Conservation (phyloP, 192 early-diverging fungal genomes). For the Coemansia sp. region DNA sequence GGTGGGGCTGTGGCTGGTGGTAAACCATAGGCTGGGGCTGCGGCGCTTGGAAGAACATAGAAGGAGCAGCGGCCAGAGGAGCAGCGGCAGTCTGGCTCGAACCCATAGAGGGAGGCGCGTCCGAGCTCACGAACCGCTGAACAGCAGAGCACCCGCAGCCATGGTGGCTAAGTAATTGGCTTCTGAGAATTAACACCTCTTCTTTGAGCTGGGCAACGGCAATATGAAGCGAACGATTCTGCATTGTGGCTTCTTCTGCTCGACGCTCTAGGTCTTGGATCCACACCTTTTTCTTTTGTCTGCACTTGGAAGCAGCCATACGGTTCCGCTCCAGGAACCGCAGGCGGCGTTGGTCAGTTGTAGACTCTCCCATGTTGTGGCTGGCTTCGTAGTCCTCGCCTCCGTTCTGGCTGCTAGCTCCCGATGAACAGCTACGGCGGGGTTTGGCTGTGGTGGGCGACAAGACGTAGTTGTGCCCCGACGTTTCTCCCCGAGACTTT, state of each 20-base stretch:
- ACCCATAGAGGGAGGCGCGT: slow-evolving; percentile 4
- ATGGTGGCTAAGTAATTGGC: slow-evolving; percentile 54
- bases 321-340: slow-evolving; percentile 89
- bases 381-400: slow-evolving; percentile 11
- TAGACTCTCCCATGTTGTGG: slow-evolving; percentile 46
- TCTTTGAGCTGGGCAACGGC: slow-evolving; percentile 50
- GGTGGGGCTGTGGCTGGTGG: slow-evolving; percentile 12
- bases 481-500: slow-evolving; percentile 2
- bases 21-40: slow-evolving; percentile 8
- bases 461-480: not conserved
- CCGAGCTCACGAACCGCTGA: slow-evolving; percentile 52
- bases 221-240: slow-evolving; percentile 48
- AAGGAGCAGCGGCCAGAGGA: slow-evolving; percentile 11
- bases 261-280: slow-evolving; percentile 72
- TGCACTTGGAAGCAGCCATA: slow-evolving; percentile 83
- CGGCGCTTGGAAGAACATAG: slow-evolving; percentile 16
- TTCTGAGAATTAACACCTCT: slow-evolving; percentile 52
- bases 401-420: slow-evolving; percentile 2
- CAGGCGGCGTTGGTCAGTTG: slow-evolving; percentile 58
- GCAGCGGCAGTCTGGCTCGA: slow-evolving; percentile 16
- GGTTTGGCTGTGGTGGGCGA: not conserved
- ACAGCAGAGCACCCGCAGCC: slow-evolving; percentile 54
- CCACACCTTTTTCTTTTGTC: slow-evolving; percentile 93
- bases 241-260: slow-evolving; percentile 55
- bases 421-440: not conserved